phyloP scores from a whole-genome alignment of 768 basidiomycete species.

The Hebeloma cylindrosporum region DNA sequence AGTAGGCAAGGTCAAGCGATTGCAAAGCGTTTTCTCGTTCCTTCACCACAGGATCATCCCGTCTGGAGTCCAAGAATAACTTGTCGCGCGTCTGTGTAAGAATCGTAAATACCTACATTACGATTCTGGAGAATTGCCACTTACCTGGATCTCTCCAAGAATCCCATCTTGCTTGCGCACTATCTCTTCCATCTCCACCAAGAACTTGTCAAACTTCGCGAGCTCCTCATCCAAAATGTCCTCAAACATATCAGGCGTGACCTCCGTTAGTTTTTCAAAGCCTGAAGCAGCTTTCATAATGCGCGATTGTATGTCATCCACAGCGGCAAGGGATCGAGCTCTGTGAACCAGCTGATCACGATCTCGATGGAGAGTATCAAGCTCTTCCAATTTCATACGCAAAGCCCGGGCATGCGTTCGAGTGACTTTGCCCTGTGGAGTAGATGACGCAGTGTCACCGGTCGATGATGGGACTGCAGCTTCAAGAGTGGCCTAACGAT shows the following conservation, averaged over 20 bases:
- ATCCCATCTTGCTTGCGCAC: conserved; percentile 64
- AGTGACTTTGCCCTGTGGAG: conserved; percentile 46
- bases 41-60: conserved; percentile 74
- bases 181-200: conserved; percentile 55
- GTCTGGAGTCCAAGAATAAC: conserved; percentile 71
- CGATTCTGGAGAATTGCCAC: conserved; percentile 13
- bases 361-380: conserved; percentile 68
- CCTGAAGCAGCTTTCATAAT: conserved; percentile 66
- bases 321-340: conserved; percentile 57
- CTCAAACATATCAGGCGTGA: conserved; percentile 87
- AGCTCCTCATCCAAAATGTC: conserved; percentile 77
- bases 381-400: conserved; percentile 71
- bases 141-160: conserved; percentile 68
- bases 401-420: conserved; percentile 67
- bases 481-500: conserved; percentile 59
- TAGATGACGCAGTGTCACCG: conserved; percentile 29
- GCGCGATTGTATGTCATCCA: conserved; percentile 72
- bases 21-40: conserved; percentile 82
- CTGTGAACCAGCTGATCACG: conserved; percentile 64
- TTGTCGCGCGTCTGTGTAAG: conserved; percentile 66
- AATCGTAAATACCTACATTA: conserved; percentile 2
- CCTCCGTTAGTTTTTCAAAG: conserved; percentile 65
- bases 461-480: conserved; percentile 69
- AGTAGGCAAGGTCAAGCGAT: conserved; percentile 79
- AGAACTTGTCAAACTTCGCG: conserved; percentile 76